A percentile compares a stretch with the other conserved stretches of the same genome.
Evolutionary conservation across 1,139 yeast species (phyloP).

Genomic region (Scheffersomyces insectosa): DNA sequence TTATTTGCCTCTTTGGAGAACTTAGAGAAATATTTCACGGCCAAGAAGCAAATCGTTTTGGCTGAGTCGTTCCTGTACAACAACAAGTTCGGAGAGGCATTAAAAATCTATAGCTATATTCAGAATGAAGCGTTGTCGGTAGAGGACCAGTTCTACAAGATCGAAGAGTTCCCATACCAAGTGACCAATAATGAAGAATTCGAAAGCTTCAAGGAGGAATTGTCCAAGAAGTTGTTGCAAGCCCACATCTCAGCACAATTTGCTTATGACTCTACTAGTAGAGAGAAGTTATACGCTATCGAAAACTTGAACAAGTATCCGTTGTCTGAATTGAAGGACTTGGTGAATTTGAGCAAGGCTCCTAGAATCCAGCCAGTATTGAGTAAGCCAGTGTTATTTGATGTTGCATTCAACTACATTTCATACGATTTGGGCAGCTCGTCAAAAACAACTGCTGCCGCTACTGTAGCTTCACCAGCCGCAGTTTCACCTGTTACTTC

Average conservation of each 20-base stretch:
- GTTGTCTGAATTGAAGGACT: slow-evolving; percentile 34
- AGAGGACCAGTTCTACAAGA: slow-evolving; percentile 19
- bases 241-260: slow-evolving; percentile 57
- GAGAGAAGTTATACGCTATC: slow-evolving; percentile 24
- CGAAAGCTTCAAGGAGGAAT: slow-evolving; percentile 22
- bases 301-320: slow-evolving; percentile 55
- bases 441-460: slow-evolving; percentile 7
- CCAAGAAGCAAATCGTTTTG: slow-evolving; percentile 44
- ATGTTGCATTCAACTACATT: slow-evolving; percentile 82
- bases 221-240: slow-evolving; percentile 34
- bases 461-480: slow-evolving; percentile 5
- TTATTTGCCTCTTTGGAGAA: slow-evolving; percentile 54
- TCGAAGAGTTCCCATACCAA: slow-evolving; percentile 37
- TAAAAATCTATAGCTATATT: slow-evolving; percentile 51
- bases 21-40: slow-evolving; percentile 47
- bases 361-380: slow-evolving; percentile 54
- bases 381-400: slow-evolving; percentile 87
- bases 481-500: slow-evolving; percentile 12
- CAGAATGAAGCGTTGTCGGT: slow-evolving; percentile 18
- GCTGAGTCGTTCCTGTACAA: slow-evolving; percentile 52
- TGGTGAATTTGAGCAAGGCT: slow-evolving; percentile 47
- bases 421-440: slow-evolving; percentile 37
- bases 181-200: slow-evolving; percentile 41
- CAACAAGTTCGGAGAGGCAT: slow-evolving; percentile 51
- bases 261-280: slow-evolving; percentile 14